Percentiles rank a stretch among this genome's conserved stretches.
These are phyloP conservation scores for Ganoderma lingzhi DNA, from an alignment of 1,284 basidiomycete genomes.

Conservation along the genomic window DNA sequence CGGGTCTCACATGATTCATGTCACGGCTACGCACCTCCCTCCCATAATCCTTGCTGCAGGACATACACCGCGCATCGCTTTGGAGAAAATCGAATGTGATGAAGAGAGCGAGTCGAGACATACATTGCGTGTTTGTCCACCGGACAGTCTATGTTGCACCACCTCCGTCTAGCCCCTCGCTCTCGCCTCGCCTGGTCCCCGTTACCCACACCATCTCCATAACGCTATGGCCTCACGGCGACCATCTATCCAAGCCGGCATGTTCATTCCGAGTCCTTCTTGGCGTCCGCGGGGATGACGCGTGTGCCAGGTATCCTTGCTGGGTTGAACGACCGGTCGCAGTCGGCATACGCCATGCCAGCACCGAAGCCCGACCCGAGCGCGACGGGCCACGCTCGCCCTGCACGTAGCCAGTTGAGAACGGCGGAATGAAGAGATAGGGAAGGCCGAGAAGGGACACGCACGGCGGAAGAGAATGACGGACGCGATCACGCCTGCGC, in stretches of 20 bases:
- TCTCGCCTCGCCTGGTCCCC: background rate
- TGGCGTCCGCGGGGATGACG: conserved; percentile 56
- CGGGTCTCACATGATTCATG: background rate
- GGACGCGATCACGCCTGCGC: conserved; percentile 92
- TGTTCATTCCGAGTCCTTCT: conserved; percentile 32
- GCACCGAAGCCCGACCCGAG: conserved; percentile 92
- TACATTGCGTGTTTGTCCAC: conserved; percentile 26
- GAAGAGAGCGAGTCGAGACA: conserved; percentile 24
- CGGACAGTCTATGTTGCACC: conserved; percentile 24
- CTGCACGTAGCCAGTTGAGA: conserved; percentile 52
- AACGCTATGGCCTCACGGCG: background rate
- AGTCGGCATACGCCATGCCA: conserved; percentile 93
- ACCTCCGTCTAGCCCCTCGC: background rate
- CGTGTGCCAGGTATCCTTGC: conserved; percentile 92
- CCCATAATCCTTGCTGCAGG: background rate
- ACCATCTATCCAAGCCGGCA: background rate
- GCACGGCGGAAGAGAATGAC: conserved; percentile 95
- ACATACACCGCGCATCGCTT: background rate
- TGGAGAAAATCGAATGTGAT: no score
- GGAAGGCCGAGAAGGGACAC: conserved; percentile 47
- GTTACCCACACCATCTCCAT: background rate
- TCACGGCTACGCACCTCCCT: background rate
- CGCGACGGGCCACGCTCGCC: conserved; percentile 96
- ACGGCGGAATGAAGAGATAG: conserved; percentile 4
- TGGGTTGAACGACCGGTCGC: conserved; percentile 96